Percentiles rank a stretch among this genome's conserved stretches.
Evolutionary conservation across 2,329 filamentous ascomycete species (phyloP).

Genomic region (Verticillium nubilum): DNA sequence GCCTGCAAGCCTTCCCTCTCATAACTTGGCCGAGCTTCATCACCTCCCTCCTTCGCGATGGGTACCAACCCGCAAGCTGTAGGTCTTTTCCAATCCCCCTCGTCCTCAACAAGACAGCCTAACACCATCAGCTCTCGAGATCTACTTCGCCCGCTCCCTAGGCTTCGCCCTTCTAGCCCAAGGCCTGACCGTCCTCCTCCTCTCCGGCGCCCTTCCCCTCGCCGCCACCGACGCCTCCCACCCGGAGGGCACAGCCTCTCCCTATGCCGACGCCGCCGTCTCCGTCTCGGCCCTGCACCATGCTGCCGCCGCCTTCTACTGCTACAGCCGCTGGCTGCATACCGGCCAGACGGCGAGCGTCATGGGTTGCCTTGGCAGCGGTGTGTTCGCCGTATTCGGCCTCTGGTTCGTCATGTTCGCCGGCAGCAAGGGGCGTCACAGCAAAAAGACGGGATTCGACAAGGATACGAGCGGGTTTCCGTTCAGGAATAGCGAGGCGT

Average conservation of each 20-base stretch:
- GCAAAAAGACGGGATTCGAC: slow-evolving; percentile 28
- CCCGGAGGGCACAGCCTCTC: slow-evolving; percentile 41
- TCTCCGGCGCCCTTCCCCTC: slow-evolving; percentile 67
- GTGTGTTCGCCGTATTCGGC: slow-evolving; percentile 51
- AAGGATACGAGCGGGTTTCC: slow-evolving; percentile 34
- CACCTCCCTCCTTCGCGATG: slow-evolving; percentile 32
- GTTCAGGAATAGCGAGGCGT: slow-evolving; percentile 30
- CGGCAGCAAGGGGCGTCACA: slow-evolving; percentile 29
- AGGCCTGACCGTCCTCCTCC: slow-evolving; percentile 56
- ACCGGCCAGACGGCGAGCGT: slow-evolving; percentile 52
- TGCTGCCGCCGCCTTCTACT: slow-evolving; percentile 54
- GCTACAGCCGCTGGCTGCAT: slow-evolving; percentile 61
- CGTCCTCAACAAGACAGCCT: not conserved
- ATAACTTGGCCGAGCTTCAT: slow-evolving; percentile 43
- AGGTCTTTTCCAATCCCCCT: not conserved
- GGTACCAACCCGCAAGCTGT: slow-evolving; percentile 25
- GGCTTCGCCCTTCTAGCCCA: slow-evolving; percentile 63
- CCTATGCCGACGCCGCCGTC: slow-evolving; percentile 61
- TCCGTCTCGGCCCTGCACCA: slow-evolving; percentile 65
- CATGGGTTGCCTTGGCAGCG: slow-evolving; percentile 53
- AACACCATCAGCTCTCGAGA: slow-evolving; percentile 49
- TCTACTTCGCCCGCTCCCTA: slow-evolving; percentile 68
- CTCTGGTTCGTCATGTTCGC: slow-evolving; percentile 29
- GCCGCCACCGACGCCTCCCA: slow-evolving; percentile 33
- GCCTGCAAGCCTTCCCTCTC: slow-evolving; percentile 39